Evolutionary conservation across 805 yeast species (phyloP).

Genomic region (Monosporozyma solicola): DNA sequence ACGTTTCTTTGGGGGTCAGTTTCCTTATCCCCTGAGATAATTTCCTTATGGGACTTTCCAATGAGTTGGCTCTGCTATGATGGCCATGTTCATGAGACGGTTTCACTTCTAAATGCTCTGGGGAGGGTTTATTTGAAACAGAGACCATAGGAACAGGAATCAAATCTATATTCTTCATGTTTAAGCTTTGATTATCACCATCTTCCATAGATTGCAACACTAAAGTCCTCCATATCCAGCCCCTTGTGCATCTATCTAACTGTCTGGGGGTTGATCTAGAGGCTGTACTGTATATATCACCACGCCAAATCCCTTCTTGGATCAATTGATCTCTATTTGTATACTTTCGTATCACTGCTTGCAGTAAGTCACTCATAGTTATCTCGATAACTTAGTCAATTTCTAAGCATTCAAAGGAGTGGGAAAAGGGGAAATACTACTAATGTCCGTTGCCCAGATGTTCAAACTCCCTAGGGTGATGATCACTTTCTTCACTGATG

Average conservation of each 20-base stretch:
- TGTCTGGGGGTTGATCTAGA: not conserved
- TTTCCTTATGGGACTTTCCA: not conserved
- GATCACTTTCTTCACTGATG: no score
- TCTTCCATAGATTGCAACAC: constrained; percentile 12
- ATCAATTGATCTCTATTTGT: constrained; percentile 20
- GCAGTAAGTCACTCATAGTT: constrained; percentile 2
- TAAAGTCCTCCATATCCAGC: constrained; percentile 28
- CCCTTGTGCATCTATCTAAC: constrained; percentile 10
- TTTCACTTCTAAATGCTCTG: not conserved
- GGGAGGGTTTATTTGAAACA: not conserved
- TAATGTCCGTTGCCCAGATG: no score
- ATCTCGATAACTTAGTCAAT: not conserved
- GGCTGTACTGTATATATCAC: constrained; percentile 16
- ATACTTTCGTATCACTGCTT: constrained; percentile 15
- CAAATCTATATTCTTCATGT: constrained; percentile 1
- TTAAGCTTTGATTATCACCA: constrained; percentile 1
- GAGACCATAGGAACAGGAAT: constrained; percentile 12
- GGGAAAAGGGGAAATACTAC: not conserved
- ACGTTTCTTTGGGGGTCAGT: constrained; percentile 16
- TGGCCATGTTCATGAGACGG: not conserved
- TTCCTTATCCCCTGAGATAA: constrained; percentile 14
- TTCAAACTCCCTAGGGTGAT: no score
- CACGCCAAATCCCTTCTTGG: constrained; percentile 25
- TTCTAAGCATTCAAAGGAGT: not conserved
- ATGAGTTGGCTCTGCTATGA: not conserved